Base-by-base conservation (phyloP, 768 basidiomycete genomes). In the Tylopilus plumbeoviolaceoides region DNA sequence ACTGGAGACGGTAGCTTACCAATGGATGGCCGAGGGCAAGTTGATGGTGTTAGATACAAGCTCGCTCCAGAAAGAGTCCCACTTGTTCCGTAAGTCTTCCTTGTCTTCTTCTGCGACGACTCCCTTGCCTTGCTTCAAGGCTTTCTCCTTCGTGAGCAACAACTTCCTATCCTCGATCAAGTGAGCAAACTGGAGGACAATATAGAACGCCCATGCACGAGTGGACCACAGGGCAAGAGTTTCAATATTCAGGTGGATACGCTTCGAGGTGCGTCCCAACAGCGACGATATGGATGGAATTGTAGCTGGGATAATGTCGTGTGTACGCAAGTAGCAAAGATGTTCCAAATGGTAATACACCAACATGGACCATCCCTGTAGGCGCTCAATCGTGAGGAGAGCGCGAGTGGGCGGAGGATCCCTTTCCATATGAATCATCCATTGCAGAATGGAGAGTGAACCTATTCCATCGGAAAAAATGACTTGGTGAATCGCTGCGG, bases 21-120 rank as follows among this genome's bases (percentile, higher is more conserved):
- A 93, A 65, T 95, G 93, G 51, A 91, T 68, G 3, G 91, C 89
- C 46, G 90, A 67, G 4, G 91, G 93, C n/a, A 92, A 70, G 64
- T 91, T 88, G 23, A 82, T 82, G 8, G 86, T 56, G 63, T 92
- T 92, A 45, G 82, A 80, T 14, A 88, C 66, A 11, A 87, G 65
- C 54, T 91, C 89, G 47, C 81, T 85, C 78, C 82, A 83, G 50
- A 84, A 81, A 15, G 84, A 78, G 57, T 80, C 78, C 82, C 85
- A 84, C 57, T 83, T 73, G 51, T 81, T 73, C 21, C 64, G 56
- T 20, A 90, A 64, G 47, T 87, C 84, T 35, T 70, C 71, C 55
- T 76, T 81, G 58, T 36, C 35, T 17, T 89, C 85, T 23, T 72
- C 59, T 21, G 72, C 70, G n/a, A 67, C 72, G 44, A 78, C 60